These are phyloP conservation scores for Haplosporangium sp. DNA, from an alignment of 371 early-diverging fungal genomes.

Conservation along the genomic window DNA sequence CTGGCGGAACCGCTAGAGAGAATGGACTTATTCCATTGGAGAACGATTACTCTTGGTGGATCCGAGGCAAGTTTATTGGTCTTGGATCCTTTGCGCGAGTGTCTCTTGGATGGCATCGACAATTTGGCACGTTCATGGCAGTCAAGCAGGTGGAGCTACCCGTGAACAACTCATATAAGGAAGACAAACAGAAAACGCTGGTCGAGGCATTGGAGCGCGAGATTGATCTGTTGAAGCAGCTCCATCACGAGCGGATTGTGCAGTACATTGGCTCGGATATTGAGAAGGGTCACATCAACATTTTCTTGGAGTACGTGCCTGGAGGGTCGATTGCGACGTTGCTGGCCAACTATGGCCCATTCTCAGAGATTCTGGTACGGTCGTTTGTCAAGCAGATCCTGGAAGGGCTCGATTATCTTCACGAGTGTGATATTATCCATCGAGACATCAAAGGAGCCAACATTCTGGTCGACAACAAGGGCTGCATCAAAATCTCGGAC, in stretches of 20 bases:
- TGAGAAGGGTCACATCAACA: constrained; percentile 85
- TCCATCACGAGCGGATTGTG: constrained; percentile 95
- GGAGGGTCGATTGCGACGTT: constrained; percentile 95
- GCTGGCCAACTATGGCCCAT: constrained; percentile 86
- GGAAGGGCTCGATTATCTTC: constrained; percentile 94
- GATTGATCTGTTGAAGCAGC: constrained; percentile 87
- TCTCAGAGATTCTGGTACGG: constrained; percentile 85
- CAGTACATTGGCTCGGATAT: constrained; percentile 91
- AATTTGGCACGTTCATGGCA: constrained; percentile 93
- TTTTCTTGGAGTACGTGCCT: constrained; percentile 98
- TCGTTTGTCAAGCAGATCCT: constrained; percentile 93
- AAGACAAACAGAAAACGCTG: constrained; percentile 68
- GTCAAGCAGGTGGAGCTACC: constrained; percentile 97
- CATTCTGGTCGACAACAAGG: constrained; percentile 91
- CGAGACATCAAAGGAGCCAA: constrained; percentile 98
- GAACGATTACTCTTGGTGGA: constrained; percentile 70
- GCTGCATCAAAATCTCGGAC: constrained; percentile 97
- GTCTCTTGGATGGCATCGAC: constrained; percentile 88
- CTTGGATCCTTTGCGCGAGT: constrained; percentile 98
- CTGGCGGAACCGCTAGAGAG: constrained; percentile 29
- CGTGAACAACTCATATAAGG: constrained; percentile 71
- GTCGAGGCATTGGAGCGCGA: constrained; percentile 91
- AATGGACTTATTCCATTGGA: constrained; percentile 40
- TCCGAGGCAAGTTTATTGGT: constrained; percentile 93
- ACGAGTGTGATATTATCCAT: constrained; percentile 96